These are phyloP conservation scores for Mrakia gelida DNA, from an alignment of 768 basidiomycete genomes.

Conservation along the genomic window DNA sequence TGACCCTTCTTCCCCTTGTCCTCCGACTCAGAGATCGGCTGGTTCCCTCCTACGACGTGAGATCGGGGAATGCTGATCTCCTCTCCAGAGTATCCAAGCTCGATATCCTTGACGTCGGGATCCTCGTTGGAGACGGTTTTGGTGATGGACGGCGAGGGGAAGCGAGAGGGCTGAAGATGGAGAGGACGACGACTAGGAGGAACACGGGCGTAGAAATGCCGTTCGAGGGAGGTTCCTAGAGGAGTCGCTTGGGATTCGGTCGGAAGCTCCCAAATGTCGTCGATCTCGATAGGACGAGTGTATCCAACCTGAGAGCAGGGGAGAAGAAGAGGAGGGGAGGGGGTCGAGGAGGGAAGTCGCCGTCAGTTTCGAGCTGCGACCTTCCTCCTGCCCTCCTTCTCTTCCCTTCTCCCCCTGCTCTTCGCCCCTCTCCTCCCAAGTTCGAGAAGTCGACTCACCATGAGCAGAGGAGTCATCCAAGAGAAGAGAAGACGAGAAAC, in stretches of 20 bases:
- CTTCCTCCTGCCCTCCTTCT: background rate
- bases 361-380: background rate
- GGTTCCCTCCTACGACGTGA: background rate
- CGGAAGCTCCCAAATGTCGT: slow-evolving; percentile 48
- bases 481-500: slow-evolving; percentile 13
- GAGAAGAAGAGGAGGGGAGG: background rate
- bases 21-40: slow-evolving; percentile 8
- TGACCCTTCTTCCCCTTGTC: slow-evolving; percentile 24
- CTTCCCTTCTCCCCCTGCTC: background rate
- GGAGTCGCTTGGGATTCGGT: slow-evolving; percentile 44
- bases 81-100: background rate
- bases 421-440: background rate
- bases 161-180: background rate
- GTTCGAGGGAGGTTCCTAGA: slow-evolving; percentile 50
- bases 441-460: slow-evolving; percentile 41
- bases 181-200: slow-evolving; percentile 51
- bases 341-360: background rate
- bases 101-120: background rate
- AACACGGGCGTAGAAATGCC: slow-evolving; percentile 53
- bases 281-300: slow-evolving; percentile 52
- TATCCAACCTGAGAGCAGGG: slow-evolving; percentile 46
- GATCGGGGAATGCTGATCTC: background rate
- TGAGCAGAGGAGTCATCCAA: slow-evolving; percentile 51
- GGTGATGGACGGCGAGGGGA: background rate
- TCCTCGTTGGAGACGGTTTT: background rate